Evolutionary conservation across 2,329 filamentous ascomycete genomes (phyloP).

Genomic region (Cercospora berteroae): DNA sequence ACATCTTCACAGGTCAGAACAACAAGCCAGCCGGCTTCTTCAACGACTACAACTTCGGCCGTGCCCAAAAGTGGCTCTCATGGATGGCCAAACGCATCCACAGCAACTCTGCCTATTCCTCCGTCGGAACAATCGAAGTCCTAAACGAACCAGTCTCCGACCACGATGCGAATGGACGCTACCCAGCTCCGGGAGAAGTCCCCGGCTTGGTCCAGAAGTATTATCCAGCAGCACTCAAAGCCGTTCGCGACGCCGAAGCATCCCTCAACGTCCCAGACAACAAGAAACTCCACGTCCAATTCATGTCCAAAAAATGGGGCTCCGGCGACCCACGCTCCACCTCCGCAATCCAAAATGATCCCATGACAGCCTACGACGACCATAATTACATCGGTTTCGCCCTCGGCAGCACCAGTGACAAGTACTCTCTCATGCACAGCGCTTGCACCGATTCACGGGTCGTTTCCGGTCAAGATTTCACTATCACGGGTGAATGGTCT

Average conservation of each 20-base stretch:
- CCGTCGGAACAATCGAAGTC: conserved; percentile 16
- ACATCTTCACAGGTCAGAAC: conserved; percentile 16
- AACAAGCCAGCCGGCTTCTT: conserved; percentile 14
- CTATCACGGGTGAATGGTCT: conserved; percentile 14
- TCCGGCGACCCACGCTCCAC: conserved; percentile 10
- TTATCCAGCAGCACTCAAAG: conserved; percentile 13
- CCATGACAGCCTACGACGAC: conserved; percentile 15
- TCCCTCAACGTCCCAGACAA: conserved; percentile 7
- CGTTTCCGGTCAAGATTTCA: conserved; percentile 11
- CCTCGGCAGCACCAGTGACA: background rate
- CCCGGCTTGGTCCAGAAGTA: conserved; percentile 5
- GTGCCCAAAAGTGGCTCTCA: conserved; percentile 13
- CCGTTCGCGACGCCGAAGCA: conserved; percentile 12
- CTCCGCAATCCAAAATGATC: conserved; percentile 8
- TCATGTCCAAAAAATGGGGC: conserved; percentile 16
- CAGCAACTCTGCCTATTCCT: conserved; percentile 10
- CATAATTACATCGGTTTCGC: conserved; percentile 19
- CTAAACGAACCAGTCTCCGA: conserved; percentile 15
- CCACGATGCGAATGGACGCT: conserved; percentile 8
- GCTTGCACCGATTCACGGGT: conserved; percentile 12
- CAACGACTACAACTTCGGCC: conserved; percentile 14
- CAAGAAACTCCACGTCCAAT: conserved; percentile 15
- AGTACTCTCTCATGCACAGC: conserved; percentile 11
- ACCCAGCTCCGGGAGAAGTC: conserved; percentile 11
- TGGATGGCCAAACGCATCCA: conserved; percentile 19